Base-by-base conservation (phyloP, 306 rosid species). In the Sesbania bispinosa region DNA sequence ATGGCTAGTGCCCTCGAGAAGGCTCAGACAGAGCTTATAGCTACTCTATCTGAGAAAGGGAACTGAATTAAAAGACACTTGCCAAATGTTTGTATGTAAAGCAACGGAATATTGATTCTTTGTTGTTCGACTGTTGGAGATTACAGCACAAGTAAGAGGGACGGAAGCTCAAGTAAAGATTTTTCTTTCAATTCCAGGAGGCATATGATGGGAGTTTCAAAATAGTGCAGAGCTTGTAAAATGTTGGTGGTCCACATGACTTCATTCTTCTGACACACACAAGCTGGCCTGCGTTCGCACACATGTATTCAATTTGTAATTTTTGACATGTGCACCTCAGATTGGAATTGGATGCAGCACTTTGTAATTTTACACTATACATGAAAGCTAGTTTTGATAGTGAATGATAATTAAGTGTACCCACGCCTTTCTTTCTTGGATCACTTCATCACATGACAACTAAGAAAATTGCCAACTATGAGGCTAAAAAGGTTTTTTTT, bases 11-110 rank as follows among this genome's bases (percentile, higher is more conserved):
- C 95, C 41, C 90, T 87, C 4, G 92, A 89, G 58, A 87, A 82
- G 27, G 96, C 98, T 23, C 77, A 50, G 51, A 83, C 92, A 0
- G 97, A 90, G 72, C 90, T 93, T 24, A 53, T 88, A 55, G 81
- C 80, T 30, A 39, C 71, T 41, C 84, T 90, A 21, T 76, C 90
- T 29, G 87, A 85, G 71, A 87, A 85, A 80, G 77, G 88, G 65
- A 80, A 81, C 79, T 86, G 73, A 84, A 41, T 63, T 62, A 38
- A 41, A 27, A 3, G 24, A 41, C 72, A 7, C 50, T 27, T 67
- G 8, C 30, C 75, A 29, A 43, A 45, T 75, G 11, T 11, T 71
- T 54, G 62, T 15, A 61, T 60, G 53, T n/a, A 53, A 45, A 55
- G 50, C 79, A 32, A 39, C 24, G 11, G 57, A 71, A 18, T 38